phyloP scores from a whole-genome alignment of 371 early-diverging fungal species.

The Mucor racemosus region DNA sequence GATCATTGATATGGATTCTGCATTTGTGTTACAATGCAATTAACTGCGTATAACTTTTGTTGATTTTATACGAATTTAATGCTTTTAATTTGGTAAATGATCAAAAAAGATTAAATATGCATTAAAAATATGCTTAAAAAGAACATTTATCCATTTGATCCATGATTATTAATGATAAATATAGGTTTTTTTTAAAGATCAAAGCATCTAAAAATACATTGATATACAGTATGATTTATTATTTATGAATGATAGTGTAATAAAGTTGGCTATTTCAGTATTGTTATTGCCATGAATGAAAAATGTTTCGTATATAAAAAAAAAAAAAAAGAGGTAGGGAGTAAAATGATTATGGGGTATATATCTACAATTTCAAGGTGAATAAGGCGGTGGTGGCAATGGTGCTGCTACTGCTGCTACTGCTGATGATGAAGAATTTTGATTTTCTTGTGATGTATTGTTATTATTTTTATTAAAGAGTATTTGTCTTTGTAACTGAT shows the following conservation, averaged over 20 bases:
- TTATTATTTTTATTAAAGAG: neutral
- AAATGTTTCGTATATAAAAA: neutral
- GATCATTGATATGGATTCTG: neutral
- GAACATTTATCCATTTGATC: neutral
- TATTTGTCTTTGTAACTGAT: constrained; percentile 21
- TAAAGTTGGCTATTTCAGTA: neutral
- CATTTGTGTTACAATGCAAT: neutral
- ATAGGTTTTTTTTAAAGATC: too few relatives aligned
- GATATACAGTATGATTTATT: neutral
- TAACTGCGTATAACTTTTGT: neutral
- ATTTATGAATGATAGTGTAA: neutral
- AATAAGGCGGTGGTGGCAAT: constrained; percentile 34
- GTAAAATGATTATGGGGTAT: neutral
- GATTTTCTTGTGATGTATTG: neutral
- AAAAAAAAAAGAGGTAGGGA: constrained; percentile 1
- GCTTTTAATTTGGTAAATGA: too few relatives aligned
- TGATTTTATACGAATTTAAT: neutral
- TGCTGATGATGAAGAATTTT: neutral
- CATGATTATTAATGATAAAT: neutral
- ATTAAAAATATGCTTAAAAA: neutral
- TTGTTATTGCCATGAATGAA: neutral
- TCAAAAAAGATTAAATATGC: too few relatives aligned
- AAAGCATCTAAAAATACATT: neutral
- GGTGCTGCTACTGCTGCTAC: too few relatives aligned
- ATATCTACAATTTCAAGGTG: constrained; percentile 14